Base-by-base conservation (phyloP, 306 rosid species). In the Aeschynomene evenia region DNA sequence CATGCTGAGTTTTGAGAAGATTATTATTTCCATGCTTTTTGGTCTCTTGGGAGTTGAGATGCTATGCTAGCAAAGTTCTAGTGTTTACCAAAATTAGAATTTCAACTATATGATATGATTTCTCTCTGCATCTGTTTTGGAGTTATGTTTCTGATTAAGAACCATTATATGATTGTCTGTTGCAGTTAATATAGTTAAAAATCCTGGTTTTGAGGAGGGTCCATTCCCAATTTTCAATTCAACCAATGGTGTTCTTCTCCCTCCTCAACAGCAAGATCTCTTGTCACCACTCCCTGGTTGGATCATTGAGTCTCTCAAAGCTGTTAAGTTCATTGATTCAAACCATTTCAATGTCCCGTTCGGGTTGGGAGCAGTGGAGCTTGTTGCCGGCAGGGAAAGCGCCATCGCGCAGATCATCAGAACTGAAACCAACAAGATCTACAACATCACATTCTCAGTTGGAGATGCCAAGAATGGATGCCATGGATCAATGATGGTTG, bases 381-480 rank as follows among this genome's bases (percentile, higher is more conserved):
- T 90, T 55, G 92, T 94, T 61, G 97, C 96, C 18, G 97, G 98
- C 22, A 75, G 96, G 64, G 98, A 94, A 70, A 94, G 98, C 43
- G 96, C 96, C 14, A 76, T 95, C 5, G 96, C 99, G 1, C 97
- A 95, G 76, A 34, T 95, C 10, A 61, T 95, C 67, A 83, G 88
- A 79, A 95, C 97, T 0, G 60, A 80, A 21, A 79, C 89, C 16
- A 71, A 81, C 82, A 84, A 85, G 68, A 11, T 63, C 70, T 95
- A 95, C 84, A 75, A 23, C 70, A 81, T 95, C 70, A 71, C 84
- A 19, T 95, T 95, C 74, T 33, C 85, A 0, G 58, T 95, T 6
- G 99, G 97, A 1, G 99, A 95, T 7, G 96, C 95, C n/a, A 91
- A 71, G 76, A 95, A 95, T 42, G 97, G 96, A 39, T 95, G 97